A percentile compares a stretch with the other conserved stretches of the same genome.
Conservation (phyloP, 2,329 filamentous ascomycete species). For the Penicillium sp. region DNA sequence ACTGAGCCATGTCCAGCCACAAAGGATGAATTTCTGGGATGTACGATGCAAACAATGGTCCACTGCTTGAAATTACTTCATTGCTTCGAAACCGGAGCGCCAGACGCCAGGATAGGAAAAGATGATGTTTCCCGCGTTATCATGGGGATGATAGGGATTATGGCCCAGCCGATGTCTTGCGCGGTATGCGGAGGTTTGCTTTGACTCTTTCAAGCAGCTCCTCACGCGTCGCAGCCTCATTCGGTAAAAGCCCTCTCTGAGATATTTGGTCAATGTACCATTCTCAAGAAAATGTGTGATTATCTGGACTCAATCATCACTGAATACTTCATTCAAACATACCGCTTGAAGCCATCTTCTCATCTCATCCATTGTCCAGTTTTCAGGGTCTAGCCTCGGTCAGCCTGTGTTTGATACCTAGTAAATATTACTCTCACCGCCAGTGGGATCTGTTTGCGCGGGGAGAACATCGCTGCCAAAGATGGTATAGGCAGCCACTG, state of each 20-base stretch:
- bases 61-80: background rate
- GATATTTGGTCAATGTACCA: slow-evolving; percentile 2
- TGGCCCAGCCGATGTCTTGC: slow-evolving; percentile 17
- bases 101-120: background rate
- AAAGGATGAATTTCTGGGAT: background rate
- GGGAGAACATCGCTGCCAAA: slow-evolving; percentile 87
- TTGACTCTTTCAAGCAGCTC: slow-evolving; percentile 67
- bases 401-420: slow-evolving; percentile 7
- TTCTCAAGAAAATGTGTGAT: background rate
- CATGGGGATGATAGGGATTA: background rate
- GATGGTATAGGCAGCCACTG: slow-evolving; percentile 77
- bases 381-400: slow-evolving; percentile 53
- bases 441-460: slow-evolving; percentile 68
- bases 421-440: slow-evolving; percentile 49
- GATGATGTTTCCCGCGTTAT: slow-evolving; percentile 1
- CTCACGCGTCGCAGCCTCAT: slow-evolving; percentile 56
- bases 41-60: background rate
- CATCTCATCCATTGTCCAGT: slow-evolving; percentile 79
- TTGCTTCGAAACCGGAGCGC: background rate
- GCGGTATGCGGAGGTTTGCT: slow-evolving; percentile 59
- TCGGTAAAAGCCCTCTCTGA: slow-evolving; percentile 64
- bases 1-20: background rate
- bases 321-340: slow-evolving; percentile 39
- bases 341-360: slow-evolving; percentile 77
- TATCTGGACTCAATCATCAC: background rate